Evolutionary conservation across 2,329 filamentous ascomycete species (phyloP).

Genomic region (Colletotrichum navitas): DNA sequence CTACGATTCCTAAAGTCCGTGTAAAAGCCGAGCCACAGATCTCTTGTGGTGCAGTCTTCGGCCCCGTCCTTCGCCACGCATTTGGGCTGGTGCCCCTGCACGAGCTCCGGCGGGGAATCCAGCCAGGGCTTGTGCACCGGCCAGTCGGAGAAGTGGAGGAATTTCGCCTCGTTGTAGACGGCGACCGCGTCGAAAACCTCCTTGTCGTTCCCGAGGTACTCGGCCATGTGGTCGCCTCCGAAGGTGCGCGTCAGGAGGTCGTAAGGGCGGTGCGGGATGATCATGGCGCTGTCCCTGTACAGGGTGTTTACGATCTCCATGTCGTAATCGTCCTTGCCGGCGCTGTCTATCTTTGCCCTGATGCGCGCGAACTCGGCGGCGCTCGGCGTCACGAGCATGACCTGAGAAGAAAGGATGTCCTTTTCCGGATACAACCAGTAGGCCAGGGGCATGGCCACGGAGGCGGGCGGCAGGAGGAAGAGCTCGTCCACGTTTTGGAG

Average conservation of each 20-base stretch:
- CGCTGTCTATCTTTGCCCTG: constrained; percentile 44
- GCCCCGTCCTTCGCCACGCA: constrained; percentile 21
- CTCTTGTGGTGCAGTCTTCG: constrained; percentile 36
- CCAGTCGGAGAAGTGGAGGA: constrained; percentile 57
- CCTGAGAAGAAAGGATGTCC: constrained; percentile 68
- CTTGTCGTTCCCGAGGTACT: constrained; percentile 53
- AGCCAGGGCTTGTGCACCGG: constrained; percentile 44
- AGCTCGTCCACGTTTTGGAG: constrained; percentile 75
- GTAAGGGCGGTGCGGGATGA: constrained; percentile 74
- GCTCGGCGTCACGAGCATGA: constrained; percentile 74
- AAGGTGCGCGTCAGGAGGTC: constrained; percentile 74
- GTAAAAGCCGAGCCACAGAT: constrained; percentile 41
- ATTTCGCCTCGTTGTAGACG: constrained; percentile 69
- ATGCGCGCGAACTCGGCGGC: constrained; percentile 60
- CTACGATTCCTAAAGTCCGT: constrained; percentile 38
- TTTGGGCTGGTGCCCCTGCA: constrained; percentile 20
- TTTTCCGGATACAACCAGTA: constrained; percentile 73
- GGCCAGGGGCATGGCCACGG: constrained; percentile 76
- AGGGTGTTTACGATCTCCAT: constrained; percentile 77
- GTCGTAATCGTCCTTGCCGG: constrained; percentile 63
- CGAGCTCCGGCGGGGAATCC: constrained; percentile 18
- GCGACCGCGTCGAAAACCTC: constrained; percentile 68
- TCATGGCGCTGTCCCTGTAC: constrained; percentile 68
- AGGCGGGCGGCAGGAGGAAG: constrained; percentile 71
- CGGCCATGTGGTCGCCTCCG: constrained; percentile 60